Percentiles rank a stretch among this genome's conserved stretches.
These are phyloP conservation scores for Simmondsia chinensis DNA, from an alignment of 148 eudicot species.

Conservation along the genomic window DNA sequence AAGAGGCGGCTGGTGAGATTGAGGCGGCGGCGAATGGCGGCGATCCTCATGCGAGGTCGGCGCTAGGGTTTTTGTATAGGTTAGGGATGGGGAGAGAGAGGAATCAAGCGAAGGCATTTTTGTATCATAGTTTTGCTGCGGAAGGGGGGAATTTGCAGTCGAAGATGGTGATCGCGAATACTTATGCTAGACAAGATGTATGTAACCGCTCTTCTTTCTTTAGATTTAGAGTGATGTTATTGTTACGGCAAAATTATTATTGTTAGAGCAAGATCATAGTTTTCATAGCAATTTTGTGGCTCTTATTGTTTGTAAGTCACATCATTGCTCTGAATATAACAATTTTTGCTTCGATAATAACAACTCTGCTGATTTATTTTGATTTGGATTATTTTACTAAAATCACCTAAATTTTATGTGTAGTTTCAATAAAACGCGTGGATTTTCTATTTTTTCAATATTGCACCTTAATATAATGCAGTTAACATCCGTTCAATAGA, in stretches of 20 bases:
- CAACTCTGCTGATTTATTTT: too few species aligned
- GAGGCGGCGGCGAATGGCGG: constrained; percentile 57
- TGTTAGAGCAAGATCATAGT: too few species aligned
- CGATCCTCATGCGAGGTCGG: constrained; percentile 59
- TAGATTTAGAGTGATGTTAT: background rate
- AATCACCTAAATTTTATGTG: too few species aligned
- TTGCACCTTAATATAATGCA: too few species aligned
- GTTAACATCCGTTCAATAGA: too few species aligned
- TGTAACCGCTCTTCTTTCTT: background rate
- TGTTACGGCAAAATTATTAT: background rate
- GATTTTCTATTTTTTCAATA: too few species aligned
- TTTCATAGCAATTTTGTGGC: background rate
- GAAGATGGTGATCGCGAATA: constrained; percentile 81
- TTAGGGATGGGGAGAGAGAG: constrained; percentile 62
- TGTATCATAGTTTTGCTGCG: constrained; percentile 74
- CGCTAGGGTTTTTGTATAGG: constrained; percentile 66
- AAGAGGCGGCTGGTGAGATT: constrained; percentile 53
- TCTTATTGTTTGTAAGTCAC: too few species aligned
- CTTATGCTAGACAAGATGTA: constrained; percentile 78
- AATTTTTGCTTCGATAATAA: too few species aligned
- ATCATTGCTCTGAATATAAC: too few species aligned
- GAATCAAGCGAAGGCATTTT: constrained; percentile 51
- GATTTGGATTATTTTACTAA: too few species aligned
- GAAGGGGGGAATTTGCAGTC: constrained; percentile 67
- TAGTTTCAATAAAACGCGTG: too few species aligned